A percentile compares a stretch with the other conserved stretches of the same genome.
Evolutionary conservation across 495 filamentous ascomycete species (phyloP).

Genomic region (Penicillium herquei): DNA sequence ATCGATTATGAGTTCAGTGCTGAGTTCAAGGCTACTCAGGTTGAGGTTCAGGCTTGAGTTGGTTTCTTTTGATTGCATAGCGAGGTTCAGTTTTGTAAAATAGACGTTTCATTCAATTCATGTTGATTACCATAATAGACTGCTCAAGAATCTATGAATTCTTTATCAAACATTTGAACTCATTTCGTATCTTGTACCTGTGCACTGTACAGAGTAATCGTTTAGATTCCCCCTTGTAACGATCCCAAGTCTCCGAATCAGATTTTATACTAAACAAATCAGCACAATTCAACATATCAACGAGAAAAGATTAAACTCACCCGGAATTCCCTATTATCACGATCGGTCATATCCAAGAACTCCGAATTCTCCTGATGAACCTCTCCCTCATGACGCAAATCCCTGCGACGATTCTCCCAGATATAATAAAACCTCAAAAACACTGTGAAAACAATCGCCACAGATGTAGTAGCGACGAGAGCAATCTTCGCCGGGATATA

Average conservation of each 20-base stretch:
- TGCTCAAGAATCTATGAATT: no score
- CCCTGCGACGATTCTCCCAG: slow-evolving; percentile 44
- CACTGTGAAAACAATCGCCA: slow-evolving; percentile 34
- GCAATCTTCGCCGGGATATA: slow-evolving; percentile 65
- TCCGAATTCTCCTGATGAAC: slow-evolving; percentile 24
- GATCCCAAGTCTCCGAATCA: not conserved
- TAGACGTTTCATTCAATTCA: not conserved
- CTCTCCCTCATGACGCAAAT: slow-evolving; percentile 14
- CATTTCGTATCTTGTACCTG: no score
- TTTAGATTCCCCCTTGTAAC: not conserved
- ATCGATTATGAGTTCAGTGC: slow-evolving; percentile 53
- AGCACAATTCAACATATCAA: slow-evolving; percentile 21
- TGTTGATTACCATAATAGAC: no score
- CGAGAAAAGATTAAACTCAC: slow-evolving; percentile 18
- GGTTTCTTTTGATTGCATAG: slow-evolving; percentile 6
- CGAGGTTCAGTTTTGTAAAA: not conserved
- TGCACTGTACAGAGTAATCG: not conserved
- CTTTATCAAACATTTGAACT: no score
- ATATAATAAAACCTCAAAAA: slow-evolving; percentile 43
- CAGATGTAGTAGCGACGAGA: slow-evolving; percentile 48
- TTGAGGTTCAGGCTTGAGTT: slow-evolving; percentile 17
- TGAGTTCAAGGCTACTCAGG: slow-evolving; percentile 33
- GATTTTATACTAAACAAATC: slow-evolving; percentile 16
- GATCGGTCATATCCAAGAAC: slow-evolving; percentile 40
- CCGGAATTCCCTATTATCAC: slow-evolving; percentile 34